Evolutionary conservation across 495 filamentous ascomycete genomes (phyloP).

Genomic region (Usnea hakonensis): DNA sequence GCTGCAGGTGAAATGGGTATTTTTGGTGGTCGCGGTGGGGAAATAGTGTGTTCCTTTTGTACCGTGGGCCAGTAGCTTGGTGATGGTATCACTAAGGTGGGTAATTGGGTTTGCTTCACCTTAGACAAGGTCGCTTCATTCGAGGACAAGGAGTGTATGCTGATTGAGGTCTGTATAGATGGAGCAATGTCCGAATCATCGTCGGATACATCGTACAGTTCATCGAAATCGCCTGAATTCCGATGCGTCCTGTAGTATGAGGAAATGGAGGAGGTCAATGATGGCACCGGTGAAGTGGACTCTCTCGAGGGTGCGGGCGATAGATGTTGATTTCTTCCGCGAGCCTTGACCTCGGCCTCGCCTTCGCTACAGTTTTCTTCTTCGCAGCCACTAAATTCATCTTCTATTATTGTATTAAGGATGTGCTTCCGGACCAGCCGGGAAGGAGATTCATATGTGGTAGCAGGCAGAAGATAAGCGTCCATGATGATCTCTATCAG

Average conservation of each 20-base stretch:
- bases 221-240: conserved; percentile 64
- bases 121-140: conserved; percentile 36
- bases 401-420: conserved; percentile 87
- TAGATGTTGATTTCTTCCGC: conserved; percentile 25
- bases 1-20: conserved; percentile 70
- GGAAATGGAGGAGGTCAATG: conserved; percentile 38
- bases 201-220: conserved; percentile 76
- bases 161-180: conserved; percentile 33
- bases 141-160: conserved; percentile 34
- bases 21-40: conserved; percentile 66
- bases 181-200: conserved; percentile 53
- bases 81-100: conserved; percentile 66
- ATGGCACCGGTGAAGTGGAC: conserved; percentile 41
- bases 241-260: conserved; percentile 39
- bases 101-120: conserved; percentile 44
- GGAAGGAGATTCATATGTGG: conserved; percentile 53
- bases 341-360: conserved; percentile 7
- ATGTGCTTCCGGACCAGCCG: conserved; percentile 62
- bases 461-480: conserved; percentile 51
- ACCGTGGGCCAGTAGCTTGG: conserved; percentile 51
- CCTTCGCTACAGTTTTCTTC: conserved; percentile 21
- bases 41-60: conserved; percentile 45
- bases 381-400: conserved; percentile 42
- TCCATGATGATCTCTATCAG: conserved; percentile 43
- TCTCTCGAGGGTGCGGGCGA: conserved; percentile 40